A percentile compares a stretch with the other conserved stretches of the same genome.
Evolutionary conservation across 768 basidiomycete species (phyloP).

Genomic region (Hypholoma fasciculare): DNA sequence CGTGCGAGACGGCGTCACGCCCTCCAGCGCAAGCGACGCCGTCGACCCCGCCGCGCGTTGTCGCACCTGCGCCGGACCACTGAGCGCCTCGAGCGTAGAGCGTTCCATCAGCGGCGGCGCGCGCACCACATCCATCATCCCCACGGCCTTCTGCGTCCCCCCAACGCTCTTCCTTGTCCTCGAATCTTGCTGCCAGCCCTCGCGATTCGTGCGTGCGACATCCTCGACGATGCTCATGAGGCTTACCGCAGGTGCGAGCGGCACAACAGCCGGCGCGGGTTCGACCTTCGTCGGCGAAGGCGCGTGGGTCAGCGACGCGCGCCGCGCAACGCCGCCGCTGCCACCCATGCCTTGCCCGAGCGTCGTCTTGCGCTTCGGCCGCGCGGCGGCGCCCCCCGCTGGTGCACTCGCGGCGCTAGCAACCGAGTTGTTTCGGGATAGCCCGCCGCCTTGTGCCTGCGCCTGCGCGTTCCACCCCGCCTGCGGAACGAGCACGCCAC

Average conservation of each 20-base stretch:
- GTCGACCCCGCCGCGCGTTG: background rate
- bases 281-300: background rate
- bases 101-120: slow-evolving; percentile 47
- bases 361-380: slow-evolving; percentile 5
- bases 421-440: slow-evolving; percentile 32
- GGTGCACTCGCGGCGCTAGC: slow-evolving; percentile 31
- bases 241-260: slow-evolving; percentile 24
- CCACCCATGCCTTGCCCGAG: slow-evolving; percentile 21
- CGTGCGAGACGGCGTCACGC: background rate
- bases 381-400: background rate
- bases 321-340: background rate
- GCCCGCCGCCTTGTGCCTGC: slow-evolving; percentile 8
- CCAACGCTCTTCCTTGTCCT: slow-evolving; percentile 14
- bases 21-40: background rate
- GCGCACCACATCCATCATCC: slow-evolving; percentile 40
- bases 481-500: slow-evolving; percentile 19
- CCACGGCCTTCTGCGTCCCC: slow-evolving; percentile 14
- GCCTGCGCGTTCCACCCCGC: slow-evolving; percentile 22
- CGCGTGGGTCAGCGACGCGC: background rate
- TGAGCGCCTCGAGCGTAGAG: slow-evolving; percentile 25
- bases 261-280: slow-evolving; percentile 8
- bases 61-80: slow-evolving; percentile 7
- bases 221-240: slow-evolving; percentile 73
- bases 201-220: slow-evolving; percentile 39
- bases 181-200: slow-evolving; percentile 20